Base-by-base conservation (phyloP, 140 eudicot genomes). In the Bidens hawaiensis region DNA sequence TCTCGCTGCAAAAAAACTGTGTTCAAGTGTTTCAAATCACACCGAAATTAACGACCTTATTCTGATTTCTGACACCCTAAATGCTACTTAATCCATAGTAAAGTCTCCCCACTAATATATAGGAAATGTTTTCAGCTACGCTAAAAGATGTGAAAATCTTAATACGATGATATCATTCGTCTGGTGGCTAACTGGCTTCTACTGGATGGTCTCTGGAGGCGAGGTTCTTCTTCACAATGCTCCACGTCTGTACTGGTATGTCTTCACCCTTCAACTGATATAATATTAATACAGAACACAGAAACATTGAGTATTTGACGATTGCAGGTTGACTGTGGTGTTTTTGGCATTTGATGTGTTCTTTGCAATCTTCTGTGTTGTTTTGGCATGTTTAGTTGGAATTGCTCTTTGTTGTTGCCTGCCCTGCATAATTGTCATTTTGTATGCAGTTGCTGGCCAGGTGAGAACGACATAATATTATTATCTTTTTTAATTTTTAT, bases 161-260 rank as follows among this genome's bases (percentile, higher is more conserved):
- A 91, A 91, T 50, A 91, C 98, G 4, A 76, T 87, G 86, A 79
- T 60, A 50, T 91, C 98, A 19, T 87, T 91, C 68, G 38, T 91
- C 27, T 91, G 98, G 98, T 91, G 98, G 98, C 83, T 91, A 64
- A 88, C 87, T 65, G 98, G 98, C 76, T 87, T 91, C 76, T 91
- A 91, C 74, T 91, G 95, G 98, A 86, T 91, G 52, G 80, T 87
- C 64, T 70, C 93, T 18, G 98, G 96, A 58, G 96, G 98, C 34
- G 89, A 87, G 66, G 12, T 67, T 51, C 96, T 91, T 70, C 72
- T 84, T 41, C 80, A 63, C 48, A 65, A 62, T 76, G 94, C 98
- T 71, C 98, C 96, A 54, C 95, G 82, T 11, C 72, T 91, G 45
- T 91, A 87, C 75, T 87, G 98, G 98, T 91, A 84, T 34, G 88